Evolutionary conservation across 306 rosid species (phyloP), one percentile per base, ranked within the genome.

Genomic region (Pyrus pyrifolia): DNA sequence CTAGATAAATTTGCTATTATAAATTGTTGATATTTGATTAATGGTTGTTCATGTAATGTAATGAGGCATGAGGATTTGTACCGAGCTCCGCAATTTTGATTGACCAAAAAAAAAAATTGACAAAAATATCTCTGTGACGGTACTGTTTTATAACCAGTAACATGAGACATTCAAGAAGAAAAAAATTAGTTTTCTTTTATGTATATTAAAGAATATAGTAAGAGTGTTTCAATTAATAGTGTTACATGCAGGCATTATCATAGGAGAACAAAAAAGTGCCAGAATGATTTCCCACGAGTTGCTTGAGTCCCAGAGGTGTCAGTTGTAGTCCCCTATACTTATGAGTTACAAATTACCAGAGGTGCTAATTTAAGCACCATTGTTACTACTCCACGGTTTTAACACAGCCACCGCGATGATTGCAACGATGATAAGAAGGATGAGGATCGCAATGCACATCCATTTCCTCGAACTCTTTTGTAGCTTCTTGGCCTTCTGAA

Each of bases 361-460:
- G 66, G 69, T n/a, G 62, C 62, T 57, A 57, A 57, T 7, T 57
- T 90, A 92, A 62, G 89, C 93, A 52, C 95, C 95, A 0, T 72
- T 84, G 18, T 77, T 76, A 44, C 33, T 52, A 77, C 23, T 69
- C 98, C 98, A 92, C 27, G 97, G 97, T 86, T 88, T 92, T 81
- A 92, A 46, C 67, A 95, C 91, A 10, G 83, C 77, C 70, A 89
- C 86, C 40, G 90, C 86, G 18, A 86, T 82, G 72, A 95, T 77
- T 25, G 68, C 78, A 21, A 89, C 81, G n/a, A 90, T 68, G 53
- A 90, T 75, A n/a, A 94, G 96, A 84, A 94, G 92, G 69, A 94
- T 89, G 45, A 95, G 77, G 62, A 95, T 90, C 22, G 96, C 98
- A 53, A 95, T 67, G 86, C 96, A 92, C 98, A 86, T 92, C 97